A percentile compares a stretch with the other conserved stretches of the same genome.
Evolutionary conservation across 1,284 basidiomycete genomes (phyloP).

Genomic region (Fomitopsis pinicola): DNA sequence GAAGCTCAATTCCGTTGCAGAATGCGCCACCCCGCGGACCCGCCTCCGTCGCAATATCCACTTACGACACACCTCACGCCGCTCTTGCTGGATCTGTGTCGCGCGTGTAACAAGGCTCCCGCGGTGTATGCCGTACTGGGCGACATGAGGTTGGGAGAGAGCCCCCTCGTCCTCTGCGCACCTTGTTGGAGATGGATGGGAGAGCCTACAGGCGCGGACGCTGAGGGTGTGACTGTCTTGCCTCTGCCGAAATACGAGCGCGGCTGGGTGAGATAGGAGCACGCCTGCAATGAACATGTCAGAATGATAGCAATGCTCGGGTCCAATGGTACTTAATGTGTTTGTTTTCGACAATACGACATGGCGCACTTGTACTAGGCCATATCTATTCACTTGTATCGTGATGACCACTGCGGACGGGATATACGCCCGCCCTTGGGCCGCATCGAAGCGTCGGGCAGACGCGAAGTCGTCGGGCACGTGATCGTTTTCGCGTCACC

Average conservation of each 20-base stretch:
- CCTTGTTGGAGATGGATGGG: conserved; percentile 74
- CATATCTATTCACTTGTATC: no score
- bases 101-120: conserved; percentile 64
- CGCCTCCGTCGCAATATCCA: conserved; percentile 49
- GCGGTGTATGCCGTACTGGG: conserved; percentile 62
- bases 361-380: no score
- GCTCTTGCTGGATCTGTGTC: conserved; percentile 56
- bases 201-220: conserved; percentile 35
- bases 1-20: conserved; percentile 31
- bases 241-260: conserved; percentile 45
- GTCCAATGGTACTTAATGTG: no score
- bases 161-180: conserved; percentile 65
- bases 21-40: conserved; percentile 53
- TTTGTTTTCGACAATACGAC: no score
- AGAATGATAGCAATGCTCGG: no score
- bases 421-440: no score
- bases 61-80: conserved; percentile 62
- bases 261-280: conserved; percentile 21
- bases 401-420: no score
- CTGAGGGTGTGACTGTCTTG: conserved; percentile 40
- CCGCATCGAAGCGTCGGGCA: no score
- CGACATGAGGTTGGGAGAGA: conserved; percentile 71
- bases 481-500: not conserved
- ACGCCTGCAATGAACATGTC: no score
- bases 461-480: not conserved